Conservation (phyloP, 805 yeast genomes). For the Jamesozyma hellenica region DNA sequence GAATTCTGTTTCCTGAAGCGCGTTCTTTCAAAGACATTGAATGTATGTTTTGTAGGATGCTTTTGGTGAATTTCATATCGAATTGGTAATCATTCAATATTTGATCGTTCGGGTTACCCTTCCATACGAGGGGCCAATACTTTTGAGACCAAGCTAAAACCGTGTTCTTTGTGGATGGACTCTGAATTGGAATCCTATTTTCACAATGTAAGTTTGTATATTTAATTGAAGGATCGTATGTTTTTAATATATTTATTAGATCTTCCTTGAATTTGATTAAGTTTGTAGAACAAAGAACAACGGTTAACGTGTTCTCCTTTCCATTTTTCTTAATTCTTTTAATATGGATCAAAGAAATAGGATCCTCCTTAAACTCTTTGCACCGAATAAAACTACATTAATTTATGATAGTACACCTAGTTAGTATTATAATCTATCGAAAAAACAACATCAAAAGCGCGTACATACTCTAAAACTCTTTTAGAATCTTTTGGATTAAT, state of each 20-base stretch:
- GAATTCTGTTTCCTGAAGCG: constrained; percentile 20
- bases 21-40: constrained; percentile 15
- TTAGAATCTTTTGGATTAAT: constrained; percentile 33
- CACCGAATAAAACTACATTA: constrained; percentile 19
- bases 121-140: constrained; percentile 89
- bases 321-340: constrained; percentile 43
- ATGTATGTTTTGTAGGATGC: constrained; percentile 25
- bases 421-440: not conserved
- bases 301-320: constrained; percentile 8
- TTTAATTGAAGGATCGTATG: constrained; percentile 5
- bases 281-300: constrained; percentile 39
- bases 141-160: constrained; percentile 52
- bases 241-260: constrained; percentile 16
- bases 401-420: not conserved
- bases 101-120: constrained; percentile 79
- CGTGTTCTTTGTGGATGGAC: constrained; percentile 66
- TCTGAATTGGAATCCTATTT: constrained; percentile 42
- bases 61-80: constrained; percentile 36
- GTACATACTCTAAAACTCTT: constrained; percentile 17
- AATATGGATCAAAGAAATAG: constrained; percentile 29
- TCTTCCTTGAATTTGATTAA: constrained; percentile 23
- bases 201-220: constrained; percentile 14
- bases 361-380: constrained; percentile 19
- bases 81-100: constrained; percentile 46
- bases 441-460: not conserved